Conservation (phyloP, 305 asterid genomes). For the Rubia peregrina region DNA sequence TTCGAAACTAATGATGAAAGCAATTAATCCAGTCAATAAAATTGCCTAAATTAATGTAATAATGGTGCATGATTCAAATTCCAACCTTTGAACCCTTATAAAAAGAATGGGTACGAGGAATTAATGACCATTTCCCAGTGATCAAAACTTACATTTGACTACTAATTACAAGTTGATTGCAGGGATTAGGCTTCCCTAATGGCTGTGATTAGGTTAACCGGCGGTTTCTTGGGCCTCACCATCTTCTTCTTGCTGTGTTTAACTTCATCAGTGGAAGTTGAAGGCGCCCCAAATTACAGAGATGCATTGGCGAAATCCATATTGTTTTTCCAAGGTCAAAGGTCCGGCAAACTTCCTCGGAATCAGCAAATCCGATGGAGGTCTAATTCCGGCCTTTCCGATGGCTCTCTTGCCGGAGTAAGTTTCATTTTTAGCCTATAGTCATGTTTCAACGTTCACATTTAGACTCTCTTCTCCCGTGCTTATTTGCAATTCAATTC, state of each 20-base stretch:
- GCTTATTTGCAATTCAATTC: too few species aligned
- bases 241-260: slow-evolving; percentile 17
- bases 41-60: not conserved
- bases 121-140: not conserved
- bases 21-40: not conserved
- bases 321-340: slow-evolving; percentile 79
- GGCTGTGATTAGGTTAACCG: not conserved
- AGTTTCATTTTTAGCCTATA: not conserved
- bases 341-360: slow-evolving; percentile 61
- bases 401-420: slow-evolving; percentile 62
- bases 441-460: too few species aligned
- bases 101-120: not conserved
- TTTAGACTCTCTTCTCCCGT: too few species aligned
- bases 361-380: slow-evolving; percentile 57
- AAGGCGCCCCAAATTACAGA: slow-evolving; percentile 39
- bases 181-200: not conserved
- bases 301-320: slow-evolving; percentile 83
- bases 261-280: slow-evolving; percentile 12
- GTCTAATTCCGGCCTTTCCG: slow-evolving; percentile 55
- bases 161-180: too few species aligned
- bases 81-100: not conserved
- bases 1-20: not conserved
- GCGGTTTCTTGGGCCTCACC: not conserved
- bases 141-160: not conserved
- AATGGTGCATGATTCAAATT: not conserved